Base-by-base conservation (phyloP, 2,329 filamentous ascomycete genomes). In the Calonectria fujianensis region DNA sequence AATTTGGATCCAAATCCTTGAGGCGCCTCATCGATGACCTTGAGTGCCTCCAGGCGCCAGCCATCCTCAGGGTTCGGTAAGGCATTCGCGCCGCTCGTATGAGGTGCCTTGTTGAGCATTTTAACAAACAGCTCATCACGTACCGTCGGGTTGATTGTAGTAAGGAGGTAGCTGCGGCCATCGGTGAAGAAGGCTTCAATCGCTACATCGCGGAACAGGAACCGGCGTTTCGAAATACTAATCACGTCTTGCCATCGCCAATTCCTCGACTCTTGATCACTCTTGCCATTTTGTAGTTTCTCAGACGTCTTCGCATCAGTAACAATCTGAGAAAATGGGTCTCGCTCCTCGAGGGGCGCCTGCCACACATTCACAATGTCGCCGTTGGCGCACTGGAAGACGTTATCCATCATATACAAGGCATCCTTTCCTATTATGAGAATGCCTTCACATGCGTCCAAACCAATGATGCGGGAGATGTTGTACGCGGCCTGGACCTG, bases 151-250 rank as follows among this genome's bases (percentile, higher is more conserved):
- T 94, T 95, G 72, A 96, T 94, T 4, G 96, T 93, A 0, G 96
- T 98, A 72, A 99, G 86, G 20, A 99, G 89, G 83, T 98, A 99
- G 85, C 97, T 99, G 71, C 96, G 93, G 1, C 97, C 97, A 82
- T 99, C 97, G 0, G 96, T 96, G 83, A 99, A 99, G 87, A 99
- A 99, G 3, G 98, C 91, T 82, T 99, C 97, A n/a, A 98, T 93
- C 0, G 95, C 96, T 16, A 99, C 97, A 82, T 99, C 96, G 32
- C 97, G 93, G 85, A 98, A 98, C 5, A 99, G 87, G 84, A 98
- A 99, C 9, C 96, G 93, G 27, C 97, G 93, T 84, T 99, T 99
- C 0, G 96, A 98, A 45, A 98, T 94, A 82, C 96, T 98, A 79
- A 98, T 94, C 18, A 98, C 93, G 82, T 98, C 96, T 4, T 93